Percentiles rank a stretch among this genome's conserved stretches.
These are phyloP conservation scores for Bacidia gigantensis DNA, from an alignment of 495 filamentous ascomycete genomes.

Conservation along the genomic window DNA sequence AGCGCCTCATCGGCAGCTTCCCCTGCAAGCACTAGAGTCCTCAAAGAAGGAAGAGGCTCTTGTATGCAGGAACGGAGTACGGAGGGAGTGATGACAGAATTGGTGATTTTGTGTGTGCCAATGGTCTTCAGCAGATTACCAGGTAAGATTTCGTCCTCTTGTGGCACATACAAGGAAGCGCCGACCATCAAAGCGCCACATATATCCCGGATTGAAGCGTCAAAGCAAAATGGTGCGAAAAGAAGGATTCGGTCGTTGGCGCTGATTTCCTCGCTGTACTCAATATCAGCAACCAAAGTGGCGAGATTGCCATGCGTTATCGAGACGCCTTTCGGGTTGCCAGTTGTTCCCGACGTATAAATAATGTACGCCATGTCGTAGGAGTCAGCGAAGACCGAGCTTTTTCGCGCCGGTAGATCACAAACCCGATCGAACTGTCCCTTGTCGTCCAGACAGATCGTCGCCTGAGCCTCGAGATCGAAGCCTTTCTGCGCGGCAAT, in stretches of 20 bases:
- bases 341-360: too few species aligned
- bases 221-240: constrained; percentile 1
- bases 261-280: not conserved
- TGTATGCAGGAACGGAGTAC: not conserved
- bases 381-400: too few species aligned
- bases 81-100: constrained; percentile 1
- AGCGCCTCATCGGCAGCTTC: constrained; percentile 20
- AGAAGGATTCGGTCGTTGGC: not conserved
- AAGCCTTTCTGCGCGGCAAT: too few species aligned
- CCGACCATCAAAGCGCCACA: not conserved
- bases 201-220: constrained; percentile 3
- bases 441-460: too few species aligned
- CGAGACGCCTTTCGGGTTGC: too few species aligned
- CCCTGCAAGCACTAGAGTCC: constrained; percentile 19
- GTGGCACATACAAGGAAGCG: not conserved
- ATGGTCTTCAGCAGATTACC: not conserved
- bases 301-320: too few species aligned
- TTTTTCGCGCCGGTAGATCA: too few species aligned
- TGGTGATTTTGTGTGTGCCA: not conserved
- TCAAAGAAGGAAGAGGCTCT: constrained; percentile 9
- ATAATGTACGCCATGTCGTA: too few species aligned
- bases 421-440: too few species aligned
- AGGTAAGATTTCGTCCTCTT: constrained; percentile 1
- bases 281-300: too few species aligned
- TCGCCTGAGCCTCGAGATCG: too few species aligned